Evolutionary conservation across 2,329 filamentous ascomycete species (phyloP).

Genomic region (Fusarium devonianum): DNA sequence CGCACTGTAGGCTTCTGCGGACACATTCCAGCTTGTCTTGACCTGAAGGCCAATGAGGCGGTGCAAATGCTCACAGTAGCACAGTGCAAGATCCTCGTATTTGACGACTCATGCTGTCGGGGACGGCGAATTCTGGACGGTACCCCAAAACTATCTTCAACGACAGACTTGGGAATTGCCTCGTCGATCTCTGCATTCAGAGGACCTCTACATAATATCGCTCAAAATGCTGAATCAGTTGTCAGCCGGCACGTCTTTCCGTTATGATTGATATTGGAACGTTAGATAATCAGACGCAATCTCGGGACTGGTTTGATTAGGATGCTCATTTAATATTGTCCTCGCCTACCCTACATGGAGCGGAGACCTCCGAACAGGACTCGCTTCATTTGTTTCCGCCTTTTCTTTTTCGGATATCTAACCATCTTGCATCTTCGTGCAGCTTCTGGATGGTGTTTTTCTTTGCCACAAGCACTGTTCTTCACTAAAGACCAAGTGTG

Average conservation of each 20-base stretch:
- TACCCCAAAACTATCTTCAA: constrained; percentile 12
- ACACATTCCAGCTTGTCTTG: background rate
- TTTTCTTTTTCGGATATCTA: background rate
- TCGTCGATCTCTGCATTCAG: constrained; percentile 26
- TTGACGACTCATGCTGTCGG: constrained; percentile 5
- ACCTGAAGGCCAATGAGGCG: constrained; percentile 2
- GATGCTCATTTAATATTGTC: background rate
- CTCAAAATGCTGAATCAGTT: constrained; percentile 21
- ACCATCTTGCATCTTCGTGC: background rate
- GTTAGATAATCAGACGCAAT: constrained; percentile 2
- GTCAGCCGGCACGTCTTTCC: background rate
- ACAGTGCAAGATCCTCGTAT: too few relatives aligned
- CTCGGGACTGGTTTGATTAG: background rate
- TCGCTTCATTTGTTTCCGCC: too few relatives aligned
- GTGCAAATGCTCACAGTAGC: constrained; percentile 1
- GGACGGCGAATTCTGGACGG: constrained; percentile 24
- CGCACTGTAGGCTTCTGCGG: background rate
- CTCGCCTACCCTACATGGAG: background rate
- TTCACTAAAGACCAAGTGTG: background rate
- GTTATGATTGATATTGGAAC: background rate
- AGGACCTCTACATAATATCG: constrained; percentile 20
- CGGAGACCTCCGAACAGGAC: background rate
- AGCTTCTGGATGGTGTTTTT: background rate
- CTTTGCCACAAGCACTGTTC: background rate
- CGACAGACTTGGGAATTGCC: constrained; percentile 15